Conservation (phyloP, 331 rosid genomes). For the Quercus phellos region DNA sequence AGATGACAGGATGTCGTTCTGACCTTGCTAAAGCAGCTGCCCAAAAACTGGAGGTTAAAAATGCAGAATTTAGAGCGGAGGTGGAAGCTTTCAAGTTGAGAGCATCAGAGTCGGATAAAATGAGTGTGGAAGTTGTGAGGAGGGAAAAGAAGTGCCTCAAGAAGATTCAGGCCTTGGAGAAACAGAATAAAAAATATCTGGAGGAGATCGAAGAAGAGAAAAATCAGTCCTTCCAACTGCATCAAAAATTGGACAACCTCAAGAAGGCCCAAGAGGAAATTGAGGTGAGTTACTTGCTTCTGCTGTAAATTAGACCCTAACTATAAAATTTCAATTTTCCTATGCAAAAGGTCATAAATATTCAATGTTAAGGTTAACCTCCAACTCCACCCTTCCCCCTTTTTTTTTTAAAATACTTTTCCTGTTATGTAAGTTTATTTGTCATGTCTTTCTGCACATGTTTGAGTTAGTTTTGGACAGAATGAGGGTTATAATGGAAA, state of each 20-base stretch:
- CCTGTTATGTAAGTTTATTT: too few species aligned
- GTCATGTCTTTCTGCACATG: too few species aligned
- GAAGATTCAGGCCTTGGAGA: not conserved
- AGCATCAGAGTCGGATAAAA: not conserved
- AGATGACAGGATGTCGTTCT: not conserved
- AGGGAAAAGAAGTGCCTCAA: not conserved
- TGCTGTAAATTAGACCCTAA: not conserved
- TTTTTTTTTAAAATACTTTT: too few species aligned
- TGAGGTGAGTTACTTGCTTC: not conserved
- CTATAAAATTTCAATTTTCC: not conserved
- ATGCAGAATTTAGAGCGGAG: not conserved
- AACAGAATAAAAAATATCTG: not conserved
- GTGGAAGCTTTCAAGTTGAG: constrained; percentile 4
- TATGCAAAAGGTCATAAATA: not conserved
- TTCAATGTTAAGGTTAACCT: too few species aligned
- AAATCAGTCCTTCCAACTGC: not conserved
- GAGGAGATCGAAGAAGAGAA: not conserved
- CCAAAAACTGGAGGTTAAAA: not conserved
- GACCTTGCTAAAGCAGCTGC: not conserved
- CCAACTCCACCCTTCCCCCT: too few species aligned
- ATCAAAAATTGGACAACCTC: not conserved
- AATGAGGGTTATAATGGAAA: too few species aligned
- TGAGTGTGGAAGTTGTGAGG: not conserved
- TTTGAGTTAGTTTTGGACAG: too few species aligned
- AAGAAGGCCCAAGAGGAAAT: not conserved